Percentiles rank a stretch among this genome's conserved stretches.
These are phyloP conservation scores for Rhodotorula paludigena DNA, from an alignment of 768 basidiomycete species.

Conservation along the genomic window DNA sequence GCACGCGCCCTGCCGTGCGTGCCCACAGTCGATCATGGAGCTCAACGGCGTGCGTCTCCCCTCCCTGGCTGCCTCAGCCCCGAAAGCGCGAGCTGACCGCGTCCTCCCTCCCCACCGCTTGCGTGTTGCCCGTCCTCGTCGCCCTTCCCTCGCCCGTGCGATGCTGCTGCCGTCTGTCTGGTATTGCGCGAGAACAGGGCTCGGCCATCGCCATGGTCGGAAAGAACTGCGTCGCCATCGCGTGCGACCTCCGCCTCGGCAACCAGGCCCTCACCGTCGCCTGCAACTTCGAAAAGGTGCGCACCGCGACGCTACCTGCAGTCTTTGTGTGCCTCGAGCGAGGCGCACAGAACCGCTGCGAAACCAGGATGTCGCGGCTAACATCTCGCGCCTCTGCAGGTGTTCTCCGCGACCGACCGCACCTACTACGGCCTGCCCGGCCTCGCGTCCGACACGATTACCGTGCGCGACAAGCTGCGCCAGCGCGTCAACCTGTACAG, in stretches of 20 bases:
- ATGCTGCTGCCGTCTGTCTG: not conserved
- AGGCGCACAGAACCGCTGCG: too few relatives aligned
- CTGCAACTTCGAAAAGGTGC: constrained; percentile 88
- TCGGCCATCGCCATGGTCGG: constrained; percentile 99
- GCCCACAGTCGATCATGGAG: constrained; percentile 35
- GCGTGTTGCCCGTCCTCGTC: constrained; percentile 4
- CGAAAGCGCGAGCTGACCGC: not conserved
- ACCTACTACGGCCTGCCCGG: constrained; percentile 88
- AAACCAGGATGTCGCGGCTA: not conserved
- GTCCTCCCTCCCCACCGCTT: constrained; percentile 6
- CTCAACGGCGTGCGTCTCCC: constrained; percentile 33
- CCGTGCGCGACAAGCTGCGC: constrained; percentile 86
- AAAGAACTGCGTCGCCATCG: constrained; percentile 97
- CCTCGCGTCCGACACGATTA: constrained; percentile 85
- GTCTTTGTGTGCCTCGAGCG: not conserved
- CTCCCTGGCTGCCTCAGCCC: too few relatives aligned
- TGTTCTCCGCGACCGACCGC: constrained; percentile 89
- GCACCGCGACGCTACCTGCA: too few relatives aligned
- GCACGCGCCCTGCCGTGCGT: too few relatives aligned
- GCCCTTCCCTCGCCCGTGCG: not conserved
- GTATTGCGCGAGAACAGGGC: too few relatives aligned
- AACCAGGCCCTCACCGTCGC: constrained; percentile 80
- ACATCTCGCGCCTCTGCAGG: constrained; percentile 53
- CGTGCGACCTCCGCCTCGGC: constrained; percentile 86
- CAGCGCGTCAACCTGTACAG: constrained; percentile 98